Conservation (phyloP, 2,329 filamentous ascomycete genomes). For the Pseudonectria buxi region DNA sequence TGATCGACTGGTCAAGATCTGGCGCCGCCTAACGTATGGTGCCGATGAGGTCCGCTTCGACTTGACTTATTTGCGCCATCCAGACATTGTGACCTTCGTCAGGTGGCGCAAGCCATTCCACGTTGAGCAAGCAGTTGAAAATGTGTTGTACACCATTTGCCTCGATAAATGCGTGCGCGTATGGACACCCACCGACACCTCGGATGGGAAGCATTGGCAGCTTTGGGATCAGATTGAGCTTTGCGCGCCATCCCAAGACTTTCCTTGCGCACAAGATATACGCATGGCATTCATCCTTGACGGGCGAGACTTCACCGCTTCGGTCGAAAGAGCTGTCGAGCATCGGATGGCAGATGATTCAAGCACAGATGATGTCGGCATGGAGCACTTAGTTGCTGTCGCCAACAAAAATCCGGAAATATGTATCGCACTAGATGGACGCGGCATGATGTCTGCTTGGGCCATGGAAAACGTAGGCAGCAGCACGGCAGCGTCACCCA, state of each 20-base stretch:
- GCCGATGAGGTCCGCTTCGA: slow-evolving; percentile 81
- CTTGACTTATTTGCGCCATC: slow-evolving; percentile 83
- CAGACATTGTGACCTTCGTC: slow-evolving; percentile 68
- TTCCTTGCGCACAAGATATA: slow-evolving; percentile 12
- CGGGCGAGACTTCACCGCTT: slow-evolving; percentile 68
- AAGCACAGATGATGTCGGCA: slow-evolving; percentile 60
- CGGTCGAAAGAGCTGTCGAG: slow-evolving; percentile 70
- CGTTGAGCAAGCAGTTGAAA: slow-evolving; percentile 70
- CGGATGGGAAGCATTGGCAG: slow-evolving; percentile 64
- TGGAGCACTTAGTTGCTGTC: slow-evolving; percentile 80
- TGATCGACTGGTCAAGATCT: slow-evolving; percentile 85
- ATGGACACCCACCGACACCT: slow-evolving; percentile 72
- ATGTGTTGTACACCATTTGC: slow-evolving; percentile 86
- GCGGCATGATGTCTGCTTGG: slow-evolving; percentile 85
- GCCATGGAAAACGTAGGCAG: slow-evolving; percentile 80
- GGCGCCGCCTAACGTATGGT: slow-evolving; percentile 81
- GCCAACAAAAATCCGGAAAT: slow-evolving; percentile 82
- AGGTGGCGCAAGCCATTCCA: slow-evolving; percentile 80
- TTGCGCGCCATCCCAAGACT: slow-evolving; percentile 56
- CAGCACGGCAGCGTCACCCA: slow-evolving; percentile 56
- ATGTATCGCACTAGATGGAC: slow-evolving; percentile 76
- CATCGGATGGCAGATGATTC: slow-evolving; percentile 45
- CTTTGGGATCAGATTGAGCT: slow-evolving; percentile 80
- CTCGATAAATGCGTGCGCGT: slow-evolving; percentile 73
- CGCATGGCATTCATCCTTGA: slow-evolving; percentile 68